Conservation (phyloP, 352 stramenopile genomes). For the Pythium aristosporum region DNA sequence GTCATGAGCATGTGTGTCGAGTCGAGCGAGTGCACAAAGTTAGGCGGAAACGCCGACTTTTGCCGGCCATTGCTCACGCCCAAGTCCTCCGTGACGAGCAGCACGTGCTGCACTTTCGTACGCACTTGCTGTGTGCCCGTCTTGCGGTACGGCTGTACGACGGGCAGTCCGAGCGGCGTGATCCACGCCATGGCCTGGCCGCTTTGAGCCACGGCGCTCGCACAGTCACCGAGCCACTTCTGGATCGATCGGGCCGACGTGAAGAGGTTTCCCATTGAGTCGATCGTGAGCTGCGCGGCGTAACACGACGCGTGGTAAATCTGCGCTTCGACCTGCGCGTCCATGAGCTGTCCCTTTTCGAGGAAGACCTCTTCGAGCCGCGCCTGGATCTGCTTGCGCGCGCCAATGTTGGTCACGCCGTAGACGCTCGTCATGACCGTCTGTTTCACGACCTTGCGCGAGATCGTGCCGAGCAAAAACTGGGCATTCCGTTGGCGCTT, state of each 20-base stretch:
- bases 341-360: constrained; percentile 73
- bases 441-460: constrained; percentile 98
- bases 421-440: constrained; percentile 99
- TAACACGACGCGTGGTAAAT: constrained; percentile 91
- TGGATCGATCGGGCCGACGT: constrained; percentile 95
- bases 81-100: constrained; percentile 75
- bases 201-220: constrained; percentile 65
- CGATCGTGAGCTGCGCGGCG: constrained; percentile 94
- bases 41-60: constrained; percentile 97
- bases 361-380: constrained; percentile 93
- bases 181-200: constrained; percentile 98
- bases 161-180: constrained; percentile 97
- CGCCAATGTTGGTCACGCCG: constrained; percentile 99
- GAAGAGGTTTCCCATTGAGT: constrained; percentile 97
- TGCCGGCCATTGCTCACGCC: constrained; percentile 83
- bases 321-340: constrained; percentile 78
- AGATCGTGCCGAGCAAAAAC: constrained; percentile 76
- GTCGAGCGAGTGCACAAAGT: constrained; percentile 99
- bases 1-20: constrained; percentile 99
- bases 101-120: constrained; percentile 87
- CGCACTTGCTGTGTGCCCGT: constrained; percentile 72
- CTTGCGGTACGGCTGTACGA: constrained; percentile 97
- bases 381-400: constrained; percentile 96
- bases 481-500: constrained; percentile 62
- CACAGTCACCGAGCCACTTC: constrained; percentile 81